Percentiles rank a stretch among this genome's conserved stretches.
phyloP scores from a whole-genome alignment of 2,329 filamentous ascomycete genomes.

The Zymoseptoria crescenta region DNA sequence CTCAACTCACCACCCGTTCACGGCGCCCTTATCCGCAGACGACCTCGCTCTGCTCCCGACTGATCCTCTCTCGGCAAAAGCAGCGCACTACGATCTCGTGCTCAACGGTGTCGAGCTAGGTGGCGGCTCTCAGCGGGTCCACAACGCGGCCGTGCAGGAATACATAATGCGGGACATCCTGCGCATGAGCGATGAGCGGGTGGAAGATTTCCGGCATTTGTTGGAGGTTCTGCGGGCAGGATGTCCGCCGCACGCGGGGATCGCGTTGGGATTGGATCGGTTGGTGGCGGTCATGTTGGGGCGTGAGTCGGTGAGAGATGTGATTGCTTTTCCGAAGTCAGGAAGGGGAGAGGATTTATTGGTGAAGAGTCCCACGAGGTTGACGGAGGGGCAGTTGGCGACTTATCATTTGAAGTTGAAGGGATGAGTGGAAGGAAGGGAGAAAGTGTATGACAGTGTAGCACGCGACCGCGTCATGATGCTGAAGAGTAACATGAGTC shows the following conservation, averaged over 20 bases:
- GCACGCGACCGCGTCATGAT: background rate
- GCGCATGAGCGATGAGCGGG: constrained; percentile 61
- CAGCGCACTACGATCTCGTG: constrained; percentile 92
- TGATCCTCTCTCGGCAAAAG: constrained; percentile 63
- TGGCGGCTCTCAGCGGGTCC: constrained; percentile 87
- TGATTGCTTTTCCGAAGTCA: constrained; percentile 95
- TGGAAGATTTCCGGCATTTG: constrained; percentile 79
- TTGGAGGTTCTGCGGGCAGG: constrained; percentile 74
- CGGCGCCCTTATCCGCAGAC: constrained; percentile 63
- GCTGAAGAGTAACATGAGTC: background rate
- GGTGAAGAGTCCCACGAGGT: constrained; percentile 65
- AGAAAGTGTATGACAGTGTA: background rate
- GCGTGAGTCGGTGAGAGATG: constrained; percentile 72
- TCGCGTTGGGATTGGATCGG: constrained; percentile 87
- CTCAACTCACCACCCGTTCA: constrained; percentile 93
- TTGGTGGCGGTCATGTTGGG: constrained; percentile 72
- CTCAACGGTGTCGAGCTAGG: constrained; percentile 93
- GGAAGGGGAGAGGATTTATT: constrained; percentile 81
- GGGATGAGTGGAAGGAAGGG: background rate
- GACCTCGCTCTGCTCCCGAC: constrained; percentile 69
- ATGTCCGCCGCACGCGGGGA: constrained; percentile 89
- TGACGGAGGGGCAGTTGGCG: constrained; percentile 53
- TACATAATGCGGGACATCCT: constrained; percentile 78
- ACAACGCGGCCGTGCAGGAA: constrained; percentile 73
- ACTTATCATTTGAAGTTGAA: constrained; percentile 49